Conservation (phyloP, 1,139 yeast genomes). For the Eremothecium coryli region DNA sequence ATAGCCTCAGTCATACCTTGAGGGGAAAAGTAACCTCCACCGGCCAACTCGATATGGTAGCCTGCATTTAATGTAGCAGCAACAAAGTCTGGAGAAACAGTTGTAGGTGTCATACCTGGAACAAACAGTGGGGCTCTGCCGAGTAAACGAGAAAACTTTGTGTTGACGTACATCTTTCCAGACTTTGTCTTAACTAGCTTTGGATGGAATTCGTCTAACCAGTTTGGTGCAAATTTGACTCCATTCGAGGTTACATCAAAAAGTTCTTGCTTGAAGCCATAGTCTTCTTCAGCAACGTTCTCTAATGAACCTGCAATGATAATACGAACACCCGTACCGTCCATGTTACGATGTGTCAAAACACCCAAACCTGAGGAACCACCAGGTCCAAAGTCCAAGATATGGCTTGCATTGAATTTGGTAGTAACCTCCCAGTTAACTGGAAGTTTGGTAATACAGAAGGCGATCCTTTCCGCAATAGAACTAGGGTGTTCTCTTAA, state of each 20-base stretch:
- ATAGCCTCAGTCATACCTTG: conserved; percentile 64
- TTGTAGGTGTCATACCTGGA: conserved; percentile 99
- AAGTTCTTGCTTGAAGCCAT: conserved; percentile 91
- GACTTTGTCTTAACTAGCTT: conserved; percentile 61
- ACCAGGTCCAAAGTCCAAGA: conserved; percentile 97
- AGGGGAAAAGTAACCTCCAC: conserved; percentile 93
- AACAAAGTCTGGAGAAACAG: conserved; percentile 88
- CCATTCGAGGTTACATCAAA: conserved; percentile 60
- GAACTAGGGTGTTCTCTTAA: conserved; percentile 49
- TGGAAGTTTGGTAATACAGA: conserved; percentile 77
- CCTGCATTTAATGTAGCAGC: conserved; percentile 93
- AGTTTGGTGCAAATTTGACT: conserved; percentile 77
- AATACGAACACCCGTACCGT: conserved; percentile 94
- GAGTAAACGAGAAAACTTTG: conserved; percentile 83
- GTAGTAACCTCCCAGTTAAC: conserved; percentile 95
- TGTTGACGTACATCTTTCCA: conserved; percentile 79
- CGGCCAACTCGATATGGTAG: conserved; percentile 93
- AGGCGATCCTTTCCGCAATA: conserved; percentile 56
- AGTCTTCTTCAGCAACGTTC: conserved; percentile 60
- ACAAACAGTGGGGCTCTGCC: conserved; percentile 96
- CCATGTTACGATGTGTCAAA: conserved; percentile 92
- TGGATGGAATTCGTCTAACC: conserved; percentile 87
- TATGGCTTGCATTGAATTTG: conserved; percentile 69
- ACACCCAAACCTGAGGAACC: conserved; percentile 96
- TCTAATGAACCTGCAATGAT: conserved; percentile 84